These are phyloP conservation scores for Trypanosoma theileri DNA, from an alignment of 208 protist species.

Conservation along the genomic window DNA sequence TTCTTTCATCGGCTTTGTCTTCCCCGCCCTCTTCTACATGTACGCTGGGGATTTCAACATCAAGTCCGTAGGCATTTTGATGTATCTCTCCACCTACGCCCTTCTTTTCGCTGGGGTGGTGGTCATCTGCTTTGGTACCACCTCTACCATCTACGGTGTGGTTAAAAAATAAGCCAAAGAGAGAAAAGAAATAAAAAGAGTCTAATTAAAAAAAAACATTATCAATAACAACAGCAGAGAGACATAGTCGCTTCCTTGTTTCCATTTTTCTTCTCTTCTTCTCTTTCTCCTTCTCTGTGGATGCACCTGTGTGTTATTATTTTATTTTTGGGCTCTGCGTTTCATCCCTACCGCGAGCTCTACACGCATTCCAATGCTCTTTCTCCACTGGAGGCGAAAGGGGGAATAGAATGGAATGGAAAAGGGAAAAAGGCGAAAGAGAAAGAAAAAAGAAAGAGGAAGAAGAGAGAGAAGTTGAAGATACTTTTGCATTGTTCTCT, in stretches of 20 bases:
- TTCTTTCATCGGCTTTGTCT: conserved; percentile 69
- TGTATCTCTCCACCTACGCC: conserved; percentile 39
- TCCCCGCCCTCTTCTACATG: conserved; percentile 76
- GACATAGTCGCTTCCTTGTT: not conserved
- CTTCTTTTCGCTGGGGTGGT: conserved; percentile 49
- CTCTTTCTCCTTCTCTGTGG: not conserved
- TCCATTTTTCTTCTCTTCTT: not conserved
- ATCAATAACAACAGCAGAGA: not conserved
- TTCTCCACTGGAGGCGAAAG: not conserved
- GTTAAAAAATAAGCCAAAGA: not conserved
- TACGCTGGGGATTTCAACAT: conserved; percentile 50
- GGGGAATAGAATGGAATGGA: not conserved
- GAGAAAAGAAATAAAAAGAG: not conserved
- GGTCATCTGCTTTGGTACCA: conserved; percentile 62
- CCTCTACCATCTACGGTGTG: conserved; percentile 52
- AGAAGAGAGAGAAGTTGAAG: not conserved
- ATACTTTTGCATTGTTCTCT: too few species aligned
- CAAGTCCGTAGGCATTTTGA: conserved; percentile 34
- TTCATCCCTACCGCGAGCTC: too few species aligned
- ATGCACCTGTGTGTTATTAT: conserved; percentile 5
- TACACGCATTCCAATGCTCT: too few species aligned
- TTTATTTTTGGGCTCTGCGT: too few species aligned
- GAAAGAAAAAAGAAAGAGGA: conserved; percentile 1
- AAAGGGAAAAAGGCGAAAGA: conserved; percentile 1
- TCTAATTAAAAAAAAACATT: not conserved